These are phyloP conservation scores for Ogataea trehaloabstinens DNA, from an alignment of 805 yeast species.

Conservation along the genomic window DNA sequence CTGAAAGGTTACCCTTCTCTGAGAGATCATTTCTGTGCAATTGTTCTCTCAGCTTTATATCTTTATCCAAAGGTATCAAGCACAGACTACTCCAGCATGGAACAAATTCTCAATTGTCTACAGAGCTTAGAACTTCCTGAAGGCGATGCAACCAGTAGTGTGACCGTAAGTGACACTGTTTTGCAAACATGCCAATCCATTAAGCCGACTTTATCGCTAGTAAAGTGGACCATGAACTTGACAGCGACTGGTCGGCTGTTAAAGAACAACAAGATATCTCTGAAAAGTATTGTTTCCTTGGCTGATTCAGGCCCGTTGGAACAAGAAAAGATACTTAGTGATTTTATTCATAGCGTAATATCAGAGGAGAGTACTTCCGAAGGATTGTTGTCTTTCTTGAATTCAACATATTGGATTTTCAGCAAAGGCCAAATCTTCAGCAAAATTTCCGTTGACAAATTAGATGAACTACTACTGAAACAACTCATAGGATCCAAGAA, in stretches of 20 bases:
- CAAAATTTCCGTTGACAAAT: slow-evolving; percentile 17
- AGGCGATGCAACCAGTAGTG: not conserved
- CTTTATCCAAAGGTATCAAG: slow-evolving; percentile 25
- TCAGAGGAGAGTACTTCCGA: slow-evolving; percentile 13
- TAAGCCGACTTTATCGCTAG: slow-evolving; percentile 15
- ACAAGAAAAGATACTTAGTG: slow-evolving; percentile 26
- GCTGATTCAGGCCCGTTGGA: slow-evolving; percentile 12
- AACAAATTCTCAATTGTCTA: slow-evolving; percentile 24
- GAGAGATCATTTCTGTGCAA: slow-evolving; percentile 15
- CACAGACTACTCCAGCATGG: slow-evolving; percentile 23
- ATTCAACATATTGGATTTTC: slow-evolving; percentile 29
- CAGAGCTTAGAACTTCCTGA: slow-evolving; percentile 10
- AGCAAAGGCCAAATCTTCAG: slow-evolving; percentile 25
- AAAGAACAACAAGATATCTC: slow-evolving; percentile 24
- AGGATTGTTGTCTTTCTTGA: slow-evolving; percentile 25
- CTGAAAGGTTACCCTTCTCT: slow-evolving; percentile 4
- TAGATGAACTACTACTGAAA: slow-evolving; percentile 22
- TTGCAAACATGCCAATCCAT: slow-evolving; percentile 4
- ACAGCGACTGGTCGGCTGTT: slow-evolving; percentile 30
- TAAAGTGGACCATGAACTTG: slow-evolving; percentile 16
- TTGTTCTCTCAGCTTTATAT: slow-evolving; percentile 22
- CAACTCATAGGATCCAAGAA: slow-evolving; percentile 22
- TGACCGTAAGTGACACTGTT: not conserved
- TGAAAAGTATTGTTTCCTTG: slow-evolving; percentile 23
- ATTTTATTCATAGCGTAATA: slow-evolving; percentile 27